A percentile compares a stretch with the other conserved stretches of the same genome.
Conservation (phyloP, 768 basidiomycete species). For the Termitomyces sp. region DNA sequence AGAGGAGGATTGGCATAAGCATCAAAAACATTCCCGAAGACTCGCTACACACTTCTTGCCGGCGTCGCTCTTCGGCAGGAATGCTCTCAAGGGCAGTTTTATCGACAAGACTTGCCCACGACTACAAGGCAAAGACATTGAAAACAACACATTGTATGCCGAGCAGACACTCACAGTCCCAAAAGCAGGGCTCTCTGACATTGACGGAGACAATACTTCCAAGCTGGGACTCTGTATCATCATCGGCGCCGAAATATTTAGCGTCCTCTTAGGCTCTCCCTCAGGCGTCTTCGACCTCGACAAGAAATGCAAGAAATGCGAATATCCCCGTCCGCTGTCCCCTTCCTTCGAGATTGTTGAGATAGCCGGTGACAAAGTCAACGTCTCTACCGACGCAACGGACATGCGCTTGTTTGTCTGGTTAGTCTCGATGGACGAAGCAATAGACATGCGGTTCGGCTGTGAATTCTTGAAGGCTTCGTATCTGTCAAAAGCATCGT, state of each 20-base stretch:
- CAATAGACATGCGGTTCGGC: slow-evolving; percentile 53
- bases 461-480: slow-evolving; percentile 72
- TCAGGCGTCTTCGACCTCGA: slow-evolving; percentile 61
- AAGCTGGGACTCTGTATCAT: slow-evolving; percentile 30
- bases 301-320: slow-evolving; percentile 60
- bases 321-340: slow-evolving; percentile 40
- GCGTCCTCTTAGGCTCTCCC: slow-evolving; percentile 39
- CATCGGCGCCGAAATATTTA: slow-evolving; percentile 73
- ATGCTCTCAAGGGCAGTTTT: slow-evolving; percentile 80
- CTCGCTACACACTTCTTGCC: slow-evolving; percentile 69
- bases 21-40: background rate
- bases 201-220: slow-evolving; percentile 27
- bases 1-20: background rate
- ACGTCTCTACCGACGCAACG: slow-evolving; percentile 58
- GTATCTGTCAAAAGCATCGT: slow-evolving; percentile 90
- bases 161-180: slow-evolving; percentile 49
- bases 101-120: slow-evolving; percentile 93
- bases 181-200: slow-evolving; percentile 61
- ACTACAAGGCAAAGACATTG: slow-evolving; percentile 38
- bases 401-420: slow-evolving; percentile 51
- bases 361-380: slow-evolving; percentile 41
- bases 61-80: slow-evolving; percentile 71
- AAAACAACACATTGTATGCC: slow-evolving; percentile 5
- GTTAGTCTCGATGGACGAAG: slow-evolving; percentile 37
- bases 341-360: slow-evolving; percentile 28